phyloP scores from a whole-genome alignment of 2,329 filamentous ascomycete species.

The Botrytis tulipae region DNA sequence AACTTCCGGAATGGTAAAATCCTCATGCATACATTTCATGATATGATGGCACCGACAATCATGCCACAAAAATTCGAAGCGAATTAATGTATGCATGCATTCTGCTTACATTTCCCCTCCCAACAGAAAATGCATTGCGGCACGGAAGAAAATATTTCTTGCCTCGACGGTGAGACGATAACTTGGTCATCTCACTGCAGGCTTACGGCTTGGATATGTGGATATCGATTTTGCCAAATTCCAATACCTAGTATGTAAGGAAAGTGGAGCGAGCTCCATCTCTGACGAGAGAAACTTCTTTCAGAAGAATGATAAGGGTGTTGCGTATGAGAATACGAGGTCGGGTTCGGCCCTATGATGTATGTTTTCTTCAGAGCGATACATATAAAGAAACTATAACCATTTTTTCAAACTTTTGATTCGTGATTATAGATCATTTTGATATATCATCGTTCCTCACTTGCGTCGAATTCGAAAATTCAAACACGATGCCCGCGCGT shows the following conservation, averaged over 20 bases:
- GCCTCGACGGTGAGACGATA: slow-evolving; percentile 1
- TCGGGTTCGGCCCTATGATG: not conserved
- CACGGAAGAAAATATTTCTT: slow-evolving; percentile 2
- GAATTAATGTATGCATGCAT: not conserved
- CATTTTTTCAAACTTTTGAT: not conserved
- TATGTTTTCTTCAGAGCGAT: not conserved
- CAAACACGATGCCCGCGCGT: slow-evolving; percentile 12
- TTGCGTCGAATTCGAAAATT: not conserved
- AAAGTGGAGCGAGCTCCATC: not conserved
- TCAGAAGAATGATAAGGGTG: not conserved
- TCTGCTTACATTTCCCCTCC: slow-evolving; percentile 7
- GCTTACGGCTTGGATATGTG: slow-evolving; percentile 12
- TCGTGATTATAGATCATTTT: not conserved
- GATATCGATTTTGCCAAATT: not conserved
- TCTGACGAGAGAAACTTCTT: slow-evolving; percentile 15
- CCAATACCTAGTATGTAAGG: slow-evolving; percentile 4
- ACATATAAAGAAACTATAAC: slow-evolving; percentile 6
- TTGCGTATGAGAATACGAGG: not conserved
- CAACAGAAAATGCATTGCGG: not conserved
- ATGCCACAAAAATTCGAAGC: not conserved
- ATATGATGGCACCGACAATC: not conserved
- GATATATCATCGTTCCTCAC: not conserved
- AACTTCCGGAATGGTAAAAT: not conserved
- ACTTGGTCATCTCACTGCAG: slow-evolving; percentile 15
- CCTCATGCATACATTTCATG: not conserved